Evolutionary conservation across 495 filamentous ascomycete species (phyloP).

Genomic region (Viridothelium virens): DNA sequence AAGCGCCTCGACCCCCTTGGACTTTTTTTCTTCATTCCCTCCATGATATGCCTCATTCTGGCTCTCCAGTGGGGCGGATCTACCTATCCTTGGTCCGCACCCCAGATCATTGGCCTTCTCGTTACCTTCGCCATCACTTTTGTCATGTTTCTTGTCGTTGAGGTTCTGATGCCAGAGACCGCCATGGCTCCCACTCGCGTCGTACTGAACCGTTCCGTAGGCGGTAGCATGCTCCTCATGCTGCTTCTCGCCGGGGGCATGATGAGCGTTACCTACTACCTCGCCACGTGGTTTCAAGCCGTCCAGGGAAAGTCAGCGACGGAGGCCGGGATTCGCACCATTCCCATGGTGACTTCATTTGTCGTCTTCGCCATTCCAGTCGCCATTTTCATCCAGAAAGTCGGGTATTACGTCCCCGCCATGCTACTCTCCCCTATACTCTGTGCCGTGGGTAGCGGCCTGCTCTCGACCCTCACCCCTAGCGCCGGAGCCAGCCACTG

Average conservation of each 20-base stretch:
- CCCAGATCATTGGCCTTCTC: too few species aligned
- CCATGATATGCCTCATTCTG: constrained; percentile 21
- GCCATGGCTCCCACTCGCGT: not conserved
- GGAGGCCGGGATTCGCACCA: constrained; percentile 21
- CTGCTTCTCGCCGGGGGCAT: constrained; percentile 14
- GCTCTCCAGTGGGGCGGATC: constrained; percentile 27
- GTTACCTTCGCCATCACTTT: constrained; percentile 10
- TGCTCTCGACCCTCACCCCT: constrained; percentile 23
- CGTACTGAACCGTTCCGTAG: constrained; percentile 15
- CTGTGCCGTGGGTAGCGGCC: constrained; percentile 17
- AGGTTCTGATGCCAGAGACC: too few species aligned
- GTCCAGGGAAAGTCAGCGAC: constrained; percentile 19
- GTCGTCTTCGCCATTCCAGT: constrained; percentile 11
- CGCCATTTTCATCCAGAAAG: constrained; percentile 6
- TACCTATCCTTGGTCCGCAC: not conserved
- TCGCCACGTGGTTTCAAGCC: constrained; percentile 29
- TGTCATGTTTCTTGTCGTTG: too few species aligned
- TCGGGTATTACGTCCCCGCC: constrained; percentile 3
- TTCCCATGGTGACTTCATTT: constrained; percentile 21
- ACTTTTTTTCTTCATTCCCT: constrained; percentile 18
- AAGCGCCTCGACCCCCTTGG: constrained; percentile 24
- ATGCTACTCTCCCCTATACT: constrained; percentile 22
- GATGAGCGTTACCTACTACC: constrained; percentile 22
- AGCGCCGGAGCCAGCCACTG: not conserved
- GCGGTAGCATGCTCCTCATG: too few species aligned